These are phyloP conservation scores for Kwoniella bestiolae DNA, from an alignment of 768 basidiomycete genomes.

Conservation along the genomic window DNA sequence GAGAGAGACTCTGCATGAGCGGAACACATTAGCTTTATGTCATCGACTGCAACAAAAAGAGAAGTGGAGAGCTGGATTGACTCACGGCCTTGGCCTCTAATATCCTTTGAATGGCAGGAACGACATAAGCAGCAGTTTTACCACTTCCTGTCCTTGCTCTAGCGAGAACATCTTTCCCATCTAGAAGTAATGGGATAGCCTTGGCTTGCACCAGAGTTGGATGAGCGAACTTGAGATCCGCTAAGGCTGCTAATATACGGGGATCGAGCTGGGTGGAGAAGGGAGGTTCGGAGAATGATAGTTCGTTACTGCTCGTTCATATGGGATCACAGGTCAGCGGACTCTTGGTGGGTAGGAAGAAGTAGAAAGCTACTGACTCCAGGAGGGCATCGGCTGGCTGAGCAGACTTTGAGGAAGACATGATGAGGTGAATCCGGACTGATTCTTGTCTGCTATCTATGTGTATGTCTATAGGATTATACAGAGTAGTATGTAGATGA, in stretches of 20 bases:
- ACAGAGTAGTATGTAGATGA: no score
- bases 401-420: constrained; percentile 21
- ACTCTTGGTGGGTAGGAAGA: neutral
- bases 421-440: neutral
- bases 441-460: no score
- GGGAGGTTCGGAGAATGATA: constrained; percentile 59
- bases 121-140: constrained; percentile 94
- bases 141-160: constrained; percentile 94
- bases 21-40: neutral
- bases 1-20: constrained; percentile 21
- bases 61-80: constrained; percentile 13
- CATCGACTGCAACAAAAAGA: neutral
- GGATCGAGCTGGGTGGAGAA: constrained; percentile 82
- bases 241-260: constrained; percentile 83
- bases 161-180: constrained; percentile 85
- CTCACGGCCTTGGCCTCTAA: constrained; percentile 74
- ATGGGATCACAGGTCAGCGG: constrained; percentile 11
- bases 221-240: constrained; percentile 83
- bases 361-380: constrained; percentile 30
- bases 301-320: constrained; percentile 44
- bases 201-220: constrained; percentile 92
- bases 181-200: constrained; percentile 88
- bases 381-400: constrained; percentile 34
- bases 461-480: no score
- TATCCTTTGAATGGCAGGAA: constrained; percentile 88